Evolutionary conservation across 257 asterid species (phyloP).

Genomic region (Solanum rostratum): DNA sequence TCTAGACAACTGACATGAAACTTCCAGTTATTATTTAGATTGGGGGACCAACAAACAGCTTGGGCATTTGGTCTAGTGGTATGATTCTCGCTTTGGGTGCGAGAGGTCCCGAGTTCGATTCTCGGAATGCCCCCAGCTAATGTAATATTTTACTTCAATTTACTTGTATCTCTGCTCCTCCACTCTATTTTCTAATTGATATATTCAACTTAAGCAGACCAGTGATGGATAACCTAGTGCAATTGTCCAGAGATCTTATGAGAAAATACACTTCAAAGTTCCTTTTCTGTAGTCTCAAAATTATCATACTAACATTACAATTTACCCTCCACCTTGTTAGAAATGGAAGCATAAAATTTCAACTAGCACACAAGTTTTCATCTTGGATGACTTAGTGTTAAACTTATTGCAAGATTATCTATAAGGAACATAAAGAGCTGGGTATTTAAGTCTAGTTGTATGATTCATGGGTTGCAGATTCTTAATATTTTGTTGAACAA

Average conservation of each 20-base stretch:
- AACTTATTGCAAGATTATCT: not conserved
- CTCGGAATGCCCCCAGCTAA: slow-evolving; percentile 59
- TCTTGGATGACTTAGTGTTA: not conserved
- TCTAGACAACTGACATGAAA: not conserved
- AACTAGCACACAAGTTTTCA: not conserved
- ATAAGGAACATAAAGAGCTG: not conserved
- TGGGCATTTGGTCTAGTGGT: slow-evolving; percentile 86
- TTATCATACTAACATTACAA: not conserved
- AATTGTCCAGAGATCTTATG: not conserved
- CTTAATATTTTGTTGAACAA: not conserved
- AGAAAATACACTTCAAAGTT: not conserved
- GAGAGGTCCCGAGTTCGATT: slow-evolving; percentile 74
- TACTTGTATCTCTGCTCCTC: not conserved
- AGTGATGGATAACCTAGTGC: not conserved
- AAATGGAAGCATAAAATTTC: not conserved
- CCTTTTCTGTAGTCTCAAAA: not conserved
- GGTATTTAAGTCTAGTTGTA: slow-evolving; percentile 86
- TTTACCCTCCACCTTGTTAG: not conserved
- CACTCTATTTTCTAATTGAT: not conserved
- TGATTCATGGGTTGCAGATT: slow-evolving; percentile 56
- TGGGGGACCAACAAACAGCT: not conserved
- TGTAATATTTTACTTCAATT: not conserved
- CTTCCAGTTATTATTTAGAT: not conserved
- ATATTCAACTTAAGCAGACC: not conserved
- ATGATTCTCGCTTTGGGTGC: slow-evolving; percentile 83